Base-by-base conservation (phyloP, 495 filamentous ascomycete species). In the Rhypophila decipiens region DNA sequence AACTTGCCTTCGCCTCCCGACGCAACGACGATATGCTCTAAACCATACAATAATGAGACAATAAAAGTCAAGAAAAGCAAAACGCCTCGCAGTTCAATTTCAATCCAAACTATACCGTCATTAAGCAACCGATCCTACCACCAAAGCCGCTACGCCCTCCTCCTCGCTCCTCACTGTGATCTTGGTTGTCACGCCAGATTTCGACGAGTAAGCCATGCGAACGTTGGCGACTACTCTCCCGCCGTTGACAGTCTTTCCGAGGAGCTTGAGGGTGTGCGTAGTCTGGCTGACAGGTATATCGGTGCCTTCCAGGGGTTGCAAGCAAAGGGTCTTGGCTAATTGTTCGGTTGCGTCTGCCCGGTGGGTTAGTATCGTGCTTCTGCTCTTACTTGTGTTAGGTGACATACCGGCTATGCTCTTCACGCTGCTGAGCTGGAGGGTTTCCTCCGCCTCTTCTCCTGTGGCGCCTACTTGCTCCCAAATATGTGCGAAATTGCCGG, bases 241-340 rank as follows among this genome's bases (percentile, higher is more conserved):
- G 23, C 93, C 94, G 21, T 77, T 84, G 52, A 97, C 83, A 18
- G 91, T 96, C 80, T 94, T 96, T 58, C 93, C 93, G 62, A 93
- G 90, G 19, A 98, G 79, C 71, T 95, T 96, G 59, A 98, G 81
- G 9, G 88, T 88, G 68, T 98, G 93, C 47, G 90, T 96, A 50
- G 85, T 88, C 60, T 82, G 83, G 60, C 80, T 93, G 49, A 94
- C 76, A 12, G 87, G 82, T 21, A 98, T 81, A 51, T 97, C 91
- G 13, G 84, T 94, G 46, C 93, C 93, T 61, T 97, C 93, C 17
- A 98, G 76, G 18, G 93, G 88, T 66, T 97, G 94, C 49, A 98
- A 73, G 21, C 89, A 95, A 22, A 98, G 82, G 5, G 85, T 73
- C 57, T 88, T 86, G 52, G 84, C 76, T 36, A 98, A 79, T 72